phyloP scores from a whole-genome alignment of 148 eudicot species.

The Rhododendron ferrugineum region DNA sequence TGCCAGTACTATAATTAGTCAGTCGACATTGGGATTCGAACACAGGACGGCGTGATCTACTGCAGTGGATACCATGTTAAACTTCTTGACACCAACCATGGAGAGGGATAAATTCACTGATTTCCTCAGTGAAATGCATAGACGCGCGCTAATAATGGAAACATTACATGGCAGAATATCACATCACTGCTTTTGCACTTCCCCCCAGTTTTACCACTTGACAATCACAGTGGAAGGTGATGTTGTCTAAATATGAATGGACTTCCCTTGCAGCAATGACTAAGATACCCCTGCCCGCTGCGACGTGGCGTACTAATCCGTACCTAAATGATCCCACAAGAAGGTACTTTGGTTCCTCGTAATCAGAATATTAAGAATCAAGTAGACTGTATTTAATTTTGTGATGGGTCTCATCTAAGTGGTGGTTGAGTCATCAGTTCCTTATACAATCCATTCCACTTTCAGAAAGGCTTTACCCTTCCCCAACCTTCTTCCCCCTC shows the following conservation, averaged over 20 bases:
- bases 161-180: slow-evolving; percentile 4
- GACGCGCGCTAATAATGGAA: neutral
- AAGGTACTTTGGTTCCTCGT: slow-evolving; percentile 1
- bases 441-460: slow-evolving; percentile 23
- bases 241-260: neutral
- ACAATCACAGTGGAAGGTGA: slow-evolving; percentile 10
- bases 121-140: neutral
- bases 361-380: neutral
- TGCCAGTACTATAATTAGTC: neutral
- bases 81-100: neutral
- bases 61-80: neutral
- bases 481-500: slow-evolving; percentile 17
- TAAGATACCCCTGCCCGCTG: neutral
- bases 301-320: neutral
- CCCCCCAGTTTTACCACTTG: neutral
- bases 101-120: neutral
- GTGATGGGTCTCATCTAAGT: slow-evolving; percentile 20
- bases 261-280: slow-evolving; percentile 9
- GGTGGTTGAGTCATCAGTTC: slow-evolving; percentile 30
- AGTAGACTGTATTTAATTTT: slow-evolving; percentile 15
- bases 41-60: neutral
- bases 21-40: neutral
- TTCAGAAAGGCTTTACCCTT: slow-evolving; percentile 23
- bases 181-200: neutral
- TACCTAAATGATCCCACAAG: neutral